Evolutionary conservation across 805 yeast species (phyloP), one percentile per base, ranked within the genome.

Genomic region (Phaffomyces antillensis): DNA sequence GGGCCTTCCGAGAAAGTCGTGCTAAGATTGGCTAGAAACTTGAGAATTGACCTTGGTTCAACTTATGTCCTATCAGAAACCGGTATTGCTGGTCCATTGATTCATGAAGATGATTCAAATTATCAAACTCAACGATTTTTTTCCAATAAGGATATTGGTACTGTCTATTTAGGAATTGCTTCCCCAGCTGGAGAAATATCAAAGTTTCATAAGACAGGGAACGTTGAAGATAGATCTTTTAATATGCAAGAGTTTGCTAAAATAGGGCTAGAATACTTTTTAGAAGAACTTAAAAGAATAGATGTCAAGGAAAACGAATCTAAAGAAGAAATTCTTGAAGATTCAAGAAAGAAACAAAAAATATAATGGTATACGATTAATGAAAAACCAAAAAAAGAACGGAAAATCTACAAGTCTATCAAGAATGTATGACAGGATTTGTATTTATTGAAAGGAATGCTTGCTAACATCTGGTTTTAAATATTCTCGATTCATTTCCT

Each of bases 1-100:
- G 96, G 95, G 0, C 95, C 96, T 5, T 74, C 83, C 36, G 88
- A 82, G 54, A 73, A 71, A 38, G 95, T 85, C 16, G 95, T 85
- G 2, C 59, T 79, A 48, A 74, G 86, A 54, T 68, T 87, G 52
- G 96, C 96, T 2, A 71, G 96, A 42, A 86, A 85, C 51, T 70
- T 89, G 44, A 73, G 82, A 56, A 76, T 86, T 48, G 96, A 87
- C 59, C 72, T 86, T 52, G 95, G 95, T 0, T 80, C 89, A 3
- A 84, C 90, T 0, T 87, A 80, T 63, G 88, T 86, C 5, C 68
- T 87, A 17, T 81, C 90, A 1, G 96, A 87, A 61, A 82, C 93
- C 1, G 96, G 96, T 1, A 83, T 84, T 70, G 95, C 96, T 0
- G 95, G 95, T 2, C 93, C 95, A 2, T 51, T 57, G 2, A 53